Percentiles rank a stretch among this genome's conserved stretches.
These are phyloP conservation scores for Zygoascus meyerae DNA, from an alignment of 1,139 yeast species.

Conservation along the genomic window DNA sequence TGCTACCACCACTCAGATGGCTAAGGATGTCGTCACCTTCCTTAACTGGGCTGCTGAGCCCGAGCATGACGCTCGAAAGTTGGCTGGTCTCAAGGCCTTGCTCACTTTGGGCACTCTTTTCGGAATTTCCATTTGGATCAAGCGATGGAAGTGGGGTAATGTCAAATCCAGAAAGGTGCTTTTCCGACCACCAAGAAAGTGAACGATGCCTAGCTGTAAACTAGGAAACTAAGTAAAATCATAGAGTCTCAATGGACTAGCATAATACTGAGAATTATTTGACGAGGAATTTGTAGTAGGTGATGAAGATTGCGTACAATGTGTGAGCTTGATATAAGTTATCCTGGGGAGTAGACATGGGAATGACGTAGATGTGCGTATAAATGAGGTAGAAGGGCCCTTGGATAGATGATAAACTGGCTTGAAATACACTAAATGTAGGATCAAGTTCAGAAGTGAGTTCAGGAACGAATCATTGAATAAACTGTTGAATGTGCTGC, in stretches of 20 bases:
- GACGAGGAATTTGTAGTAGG: no score
- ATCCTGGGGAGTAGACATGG: no score
- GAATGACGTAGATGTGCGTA: no score
- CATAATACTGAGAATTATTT: not conserved
- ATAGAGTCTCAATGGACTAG: conserved; percentile 6
- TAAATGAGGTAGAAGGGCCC: no score
- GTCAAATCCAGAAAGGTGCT: conserved; percentile 92
- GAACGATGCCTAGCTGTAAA: conserved; percentile 2
- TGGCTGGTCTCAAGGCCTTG: conserved; percentile 90
- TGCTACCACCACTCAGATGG: conserved; percentile 98
- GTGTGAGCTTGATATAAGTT: no score
- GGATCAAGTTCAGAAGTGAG: no score
- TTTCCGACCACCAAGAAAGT: conserved; percentile 67
- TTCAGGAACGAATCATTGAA: no score
- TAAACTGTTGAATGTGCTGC: no score
- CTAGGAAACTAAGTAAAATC: conserved; percentile 7
- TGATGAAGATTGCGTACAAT: no score
- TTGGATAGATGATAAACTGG: no score
- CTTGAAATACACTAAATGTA: no score
- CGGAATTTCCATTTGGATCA: conserved; percentile 83
- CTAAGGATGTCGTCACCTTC: conserved; percentile 94
- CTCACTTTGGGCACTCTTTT: conserved; percentile 73
- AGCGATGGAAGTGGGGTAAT: conserved; percentile 97
- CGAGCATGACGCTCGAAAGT: conserved; percentile 97
- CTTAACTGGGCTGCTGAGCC: conserved; percentile 99